Conservation (phyloP, 176 grass and related monocot genomes). For the Metroxylon sagu region DNA sequence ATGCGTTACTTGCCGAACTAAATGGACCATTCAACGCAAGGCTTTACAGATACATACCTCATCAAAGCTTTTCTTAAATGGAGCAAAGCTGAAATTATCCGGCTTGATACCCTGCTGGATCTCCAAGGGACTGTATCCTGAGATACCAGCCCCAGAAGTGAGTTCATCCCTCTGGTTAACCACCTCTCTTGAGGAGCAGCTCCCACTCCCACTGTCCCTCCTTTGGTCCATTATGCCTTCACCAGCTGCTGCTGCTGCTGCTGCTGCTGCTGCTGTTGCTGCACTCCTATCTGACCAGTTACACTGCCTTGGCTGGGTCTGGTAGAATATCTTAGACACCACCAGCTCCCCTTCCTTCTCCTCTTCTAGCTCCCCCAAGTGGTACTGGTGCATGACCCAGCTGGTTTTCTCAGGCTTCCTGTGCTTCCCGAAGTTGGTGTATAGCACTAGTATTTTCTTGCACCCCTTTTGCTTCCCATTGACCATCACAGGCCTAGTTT, state of each 20-base stretch:
- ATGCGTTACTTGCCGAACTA: no score
- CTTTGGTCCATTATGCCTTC: constrained; percentile 8
- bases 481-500: constrained; percentile 63
- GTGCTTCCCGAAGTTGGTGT: constrained; percentile 88
- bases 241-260: neutral
- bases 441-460: constrained; percentile 94
- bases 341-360: constrained; percentile 92
- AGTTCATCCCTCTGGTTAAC: constrained; percentile 6
- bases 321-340: constrained; percentile 96
- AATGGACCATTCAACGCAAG: neutral
- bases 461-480: constrained; percentile 65
- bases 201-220: constrained; percentile 21
- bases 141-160: neutral
- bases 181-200: constrained; percentile 11
- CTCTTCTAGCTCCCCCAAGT: constrained; percentile 56
- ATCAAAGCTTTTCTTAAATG: constrained; percentile 51
- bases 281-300: constrained; percentile 7
- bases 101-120: constrained; percentile 13
- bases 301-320: constrained; percentile 87
- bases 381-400: constrained; percentile 99
- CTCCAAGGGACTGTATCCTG: constrained; percentile 3
- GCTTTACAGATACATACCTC: constrained; percentile 30
- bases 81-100: constrained; percentile 41
- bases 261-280: no score
- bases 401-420: constrained; percentile 79